Evolutionary conservation across 805 yeast genomes (phyloP), one percentile per base, ranked within the genome.

Genomic region (Zygosaccharomyces gambellarensis): DNA sequence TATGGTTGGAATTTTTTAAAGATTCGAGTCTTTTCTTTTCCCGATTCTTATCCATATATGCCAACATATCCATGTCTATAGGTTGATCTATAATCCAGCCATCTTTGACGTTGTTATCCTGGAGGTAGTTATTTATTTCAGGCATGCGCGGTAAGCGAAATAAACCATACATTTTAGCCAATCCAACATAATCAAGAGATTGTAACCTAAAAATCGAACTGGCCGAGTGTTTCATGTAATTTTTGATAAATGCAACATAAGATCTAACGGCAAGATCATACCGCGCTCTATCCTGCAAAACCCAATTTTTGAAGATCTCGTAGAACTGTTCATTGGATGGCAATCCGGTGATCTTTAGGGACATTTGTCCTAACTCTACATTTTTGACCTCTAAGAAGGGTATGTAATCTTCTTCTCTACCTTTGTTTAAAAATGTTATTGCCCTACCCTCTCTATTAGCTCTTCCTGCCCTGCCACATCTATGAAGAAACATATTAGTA

Each of bases 381-480:
- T 79, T 78, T 51, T 85, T 81, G 3, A 94, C 92, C 22, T 73
- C 74, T 83, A 94, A 77, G 57, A 92, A 88, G 21, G 82, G 87
- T 14, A 90, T 74, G 61, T 80, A 94, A 48, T 85, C 92, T 57
- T 82, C 85, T 62, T 94, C 99, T 47, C 87, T 75, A 5, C 89
- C 92, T 43, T 75, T 75, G 53, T 79, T 82, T 36, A 94, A 68
- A 68, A 94, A 75, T 0, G 87, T 81, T 2, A 89, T 72, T 0
- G 95, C 96, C 50, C 76, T 78, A 2, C 99, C 99, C 4, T 75
- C 75, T 52, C 81, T 80, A 51, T 92, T 90, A 0, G 97, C 97
- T 53, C 99, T 74, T 0, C 96, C 99, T 0, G 99, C 89, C 61
- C 99, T 78, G 21, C 99, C 99, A 68, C 92, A 87, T 63, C 99